These are phyloP conservation scores for Aspergillus candidus DNA, from an alignment of 2,329 filamentous ascomycete species.

Conservation along the genomic window DNA sequence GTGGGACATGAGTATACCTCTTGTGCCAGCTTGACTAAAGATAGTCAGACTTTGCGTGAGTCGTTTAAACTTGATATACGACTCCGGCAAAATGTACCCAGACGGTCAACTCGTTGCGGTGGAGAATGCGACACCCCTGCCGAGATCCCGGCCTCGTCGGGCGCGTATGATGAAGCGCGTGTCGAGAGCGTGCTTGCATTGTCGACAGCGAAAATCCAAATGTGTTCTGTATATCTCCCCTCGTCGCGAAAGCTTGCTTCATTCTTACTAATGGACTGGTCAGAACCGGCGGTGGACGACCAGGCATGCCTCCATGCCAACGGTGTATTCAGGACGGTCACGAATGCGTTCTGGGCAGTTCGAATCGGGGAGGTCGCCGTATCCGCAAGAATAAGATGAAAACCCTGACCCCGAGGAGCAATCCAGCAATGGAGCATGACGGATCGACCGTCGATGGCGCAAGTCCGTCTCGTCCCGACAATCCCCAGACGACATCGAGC, in stretches of 20 bases:
- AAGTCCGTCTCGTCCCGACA: conserved; percentile 24
- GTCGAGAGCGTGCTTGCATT: conserved; percentile 45
- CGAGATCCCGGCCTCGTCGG: conserved; percentile 18
- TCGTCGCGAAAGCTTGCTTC: too few relatives aligned
- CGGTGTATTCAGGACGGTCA: conserved; percentile 53
- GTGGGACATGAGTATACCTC: too few relatives aligned
- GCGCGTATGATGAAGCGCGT: conserved; percentile 40
- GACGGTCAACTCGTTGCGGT: conserved; percentile 14
- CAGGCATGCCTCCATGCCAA: conserved; percentile 50
- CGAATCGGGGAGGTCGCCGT: conserved; percentile 54
- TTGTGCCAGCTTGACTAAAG: too few relatives aligned
- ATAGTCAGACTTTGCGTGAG: too few relatives aligned
- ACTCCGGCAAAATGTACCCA: conserved; percentile 6
- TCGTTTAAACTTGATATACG: too few relatives aligned
- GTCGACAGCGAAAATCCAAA: conserved; percentile 46
- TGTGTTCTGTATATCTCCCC: conserved; percentile 41
- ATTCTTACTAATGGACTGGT: conserved; percentile 18
- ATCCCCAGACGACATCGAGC: conserved; percentile 18
- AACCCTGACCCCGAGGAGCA: conserved; percentile 25
- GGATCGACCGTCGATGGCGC: conserved; percentile 18
- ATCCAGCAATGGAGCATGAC: conserved; percentile 20
- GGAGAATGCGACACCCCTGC: conserved; percentile 6
- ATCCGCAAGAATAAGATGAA: conserved; percentile 49
- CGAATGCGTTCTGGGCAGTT: conserved; percentile 54
- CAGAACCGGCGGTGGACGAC: conserved; percentile 43